A percentile compares a stretch with the other conserved stretches of the same genome.
Evolutionary conservation across 371 early-diverging fungal species (phyloP).

Genomic region (Umbelopsis sp.): DNA sequence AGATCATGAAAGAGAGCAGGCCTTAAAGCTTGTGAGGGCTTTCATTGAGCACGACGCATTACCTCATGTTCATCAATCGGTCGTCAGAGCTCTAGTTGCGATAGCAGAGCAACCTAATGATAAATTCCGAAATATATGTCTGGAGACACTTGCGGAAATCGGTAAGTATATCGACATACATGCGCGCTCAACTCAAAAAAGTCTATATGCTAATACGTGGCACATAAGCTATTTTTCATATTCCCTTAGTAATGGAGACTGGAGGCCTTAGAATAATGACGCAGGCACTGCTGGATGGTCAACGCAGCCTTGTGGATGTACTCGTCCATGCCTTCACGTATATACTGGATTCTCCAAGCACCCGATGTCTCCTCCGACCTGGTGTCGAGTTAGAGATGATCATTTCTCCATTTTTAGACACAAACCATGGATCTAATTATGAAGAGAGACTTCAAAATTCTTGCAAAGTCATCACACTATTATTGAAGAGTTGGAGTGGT

Average conservation of each 20-base stretch:
- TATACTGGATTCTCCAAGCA: conserved; percentile 72
- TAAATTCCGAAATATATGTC: conserved; percentile 68
- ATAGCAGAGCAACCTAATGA: conserved; percentile 83
- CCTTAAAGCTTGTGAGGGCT: conserved; percentile 69
- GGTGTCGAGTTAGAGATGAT: conserved; percentile 78
- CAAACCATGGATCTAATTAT: conserved; percentile 62
- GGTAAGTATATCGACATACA: conserved; percentile 43
- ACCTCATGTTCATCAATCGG: conserved; percentile 58
- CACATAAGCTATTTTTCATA: conserved; percentile 52
- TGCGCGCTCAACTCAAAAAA: no score
- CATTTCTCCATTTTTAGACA: conserved; percentile 78
- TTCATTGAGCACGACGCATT: conserved; percentile 73
- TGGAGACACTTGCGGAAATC: conserved; percentile 82
- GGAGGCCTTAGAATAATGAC: conserved; percentile 77
- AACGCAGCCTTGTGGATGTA: conserved; percentile 65
- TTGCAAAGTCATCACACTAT: conserved; percentile 59
- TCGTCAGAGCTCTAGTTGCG: conserved; percentile 77
- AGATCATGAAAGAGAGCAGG: conserved; percentile 80
- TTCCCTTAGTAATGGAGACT: conserved; percentile 63
- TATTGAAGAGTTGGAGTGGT: conserved; percentile 83
- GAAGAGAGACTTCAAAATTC: conserved; percentile 70
- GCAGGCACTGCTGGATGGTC: conserved; percentile 74
- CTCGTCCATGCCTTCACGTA: conserved; percentile 69
- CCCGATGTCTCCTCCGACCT: conserved; percentile 71
- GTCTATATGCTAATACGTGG: background rate